These are phyloP conservation scores for Saccharomyces jurei DNA, from an alignment of 805 yeast genomes.

Conservation along the genomic window DNA sequence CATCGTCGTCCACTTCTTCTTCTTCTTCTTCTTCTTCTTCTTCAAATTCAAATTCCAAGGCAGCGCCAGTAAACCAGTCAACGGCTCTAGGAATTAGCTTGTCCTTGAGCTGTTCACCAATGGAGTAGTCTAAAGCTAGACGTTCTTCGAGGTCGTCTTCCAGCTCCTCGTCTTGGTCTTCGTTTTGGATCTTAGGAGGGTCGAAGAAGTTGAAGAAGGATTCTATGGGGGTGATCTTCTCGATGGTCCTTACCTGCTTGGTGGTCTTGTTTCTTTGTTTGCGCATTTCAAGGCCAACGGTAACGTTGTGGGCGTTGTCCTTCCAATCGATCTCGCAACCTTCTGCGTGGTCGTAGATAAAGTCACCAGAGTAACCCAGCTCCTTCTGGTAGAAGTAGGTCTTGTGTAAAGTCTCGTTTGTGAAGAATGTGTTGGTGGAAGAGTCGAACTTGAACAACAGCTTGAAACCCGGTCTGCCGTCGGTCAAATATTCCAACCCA, in stretches of 20 bases:
- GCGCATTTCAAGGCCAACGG: constrained; percentile 82
- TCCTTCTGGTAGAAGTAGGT: constrained; percentile 91
- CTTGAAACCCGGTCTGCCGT: constrained; percentile 69
- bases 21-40: constrained; percentile 57
- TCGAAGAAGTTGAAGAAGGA: constrained; percentile 93
- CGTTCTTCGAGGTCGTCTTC: constrained; percentile 73
- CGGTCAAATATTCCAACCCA: constrained; percentile 65
- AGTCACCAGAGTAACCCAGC: constrained; percentile 90
- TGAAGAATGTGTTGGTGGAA: constrained; percentile 60
- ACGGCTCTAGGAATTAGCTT: constrained; percentile 92
- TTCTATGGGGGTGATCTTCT: constrained; percentile 87
- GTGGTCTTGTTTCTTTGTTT: constrained; percentile 96
- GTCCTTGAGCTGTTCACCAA: constrained; percentile 95
- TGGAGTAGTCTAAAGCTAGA: constrained; percentile 85
- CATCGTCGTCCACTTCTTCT: constrained; percentile 51
- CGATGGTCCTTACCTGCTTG: constrained; percentile 91
- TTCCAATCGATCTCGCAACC: constrained; percentile 79
- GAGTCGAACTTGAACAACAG: constrained; percentile 71
- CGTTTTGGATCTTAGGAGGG: constrained; percentile 66
- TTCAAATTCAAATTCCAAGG: constrained; percentile 64
- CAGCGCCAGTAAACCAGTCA: constrained; percentile 98
- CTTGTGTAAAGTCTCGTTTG: constrained; percentile 65
- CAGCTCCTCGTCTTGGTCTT: constrained; percentile 42
- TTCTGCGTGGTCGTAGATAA: constrained; percentile 93
- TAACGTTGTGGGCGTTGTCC: constrained; percentile 71